Base-by-base conservation (phyloP, 345 rosid species). In the Firmiana major region DNA sequence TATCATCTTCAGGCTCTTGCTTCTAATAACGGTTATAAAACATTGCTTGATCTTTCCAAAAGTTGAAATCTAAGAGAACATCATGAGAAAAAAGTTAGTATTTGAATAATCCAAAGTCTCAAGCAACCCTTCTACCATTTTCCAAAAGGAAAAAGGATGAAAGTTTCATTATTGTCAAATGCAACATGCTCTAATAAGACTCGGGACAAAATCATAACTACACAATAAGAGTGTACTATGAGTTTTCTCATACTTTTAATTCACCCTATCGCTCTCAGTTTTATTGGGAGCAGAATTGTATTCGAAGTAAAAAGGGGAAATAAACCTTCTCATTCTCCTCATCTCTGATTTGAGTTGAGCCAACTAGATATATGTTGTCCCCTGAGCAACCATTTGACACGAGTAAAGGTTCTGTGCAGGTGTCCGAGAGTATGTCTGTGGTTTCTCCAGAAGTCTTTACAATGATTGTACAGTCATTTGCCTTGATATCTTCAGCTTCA, bases 1-100 rank as follows among this genome's bases (percentile, higher is more conserved):
- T 57, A 89, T 55, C 28, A 84, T 55, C 85, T 84, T 68, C 75
- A 86, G 79, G 69, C 86, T 91, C 77, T 84, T 79, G 58, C 63
- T 80, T 74, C 60, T 80, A 6, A 86, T 43, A 73, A 77, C 10
- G 21, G 19, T 63, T 65, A 19, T 36, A 17, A 85, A 34, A 62
- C 72, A 60, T 70, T 75, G 82, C 78, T 71, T 87, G 31, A 85
- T 72, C 77, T 81, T 83, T 40, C 64, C 70, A 42, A 81, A 81
- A 51, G 66, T 67, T 16, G 73, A 71, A 77, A 85, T 83, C 94
- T 58, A 46, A 68, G 36, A 68, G 46, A 59, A 1, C 38, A 68
- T 46, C 38, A 46, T 13, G 12, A 31, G 67, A 8, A 63, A 63
- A 17, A 45, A 51, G 42, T 68, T 45, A 1, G 28, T 65, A 67